Percentiles rank a stretch among this genome's conserved stretches.
These are phyloP conservation scores for Scedosporium minutisporum DNA, from an alignment of 2,329 filamentous ascomycete species.

Conservation along the genomic window DNA sequence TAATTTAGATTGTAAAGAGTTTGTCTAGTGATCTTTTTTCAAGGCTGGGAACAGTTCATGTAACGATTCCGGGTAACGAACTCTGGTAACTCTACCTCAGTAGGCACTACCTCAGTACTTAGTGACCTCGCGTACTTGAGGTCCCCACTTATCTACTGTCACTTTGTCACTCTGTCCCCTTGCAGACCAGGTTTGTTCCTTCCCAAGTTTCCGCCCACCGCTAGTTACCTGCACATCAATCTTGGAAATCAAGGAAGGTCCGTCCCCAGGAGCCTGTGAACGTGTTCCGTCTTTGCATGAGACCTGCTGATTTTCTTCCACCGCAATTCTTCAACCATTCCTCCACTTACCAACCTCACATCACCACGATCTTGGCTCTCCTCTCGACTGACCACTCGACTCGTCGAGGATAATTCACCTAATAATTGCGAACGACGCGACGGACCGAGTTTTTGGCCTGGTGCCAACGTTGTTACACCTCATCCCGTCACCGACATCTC, in stretches of 20 bases:
- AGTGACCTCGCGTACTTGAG: neutral
- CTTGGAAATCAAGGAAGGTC: neutral
- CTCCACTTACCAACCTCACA: neutral
- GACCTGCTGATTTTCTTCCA: neutral
- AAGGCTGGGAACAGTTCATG: too few species aligned
- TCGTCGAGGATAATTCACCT: neutral
- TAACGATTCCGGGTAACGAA: neutral
- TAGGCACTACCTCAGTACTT: too few species aligned
- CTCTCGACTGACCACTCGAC: neutral
- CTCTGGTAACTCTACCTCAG: neutral
- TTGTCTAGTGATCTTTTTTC: too few species aligned
- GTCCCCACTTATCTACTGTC: neutral
- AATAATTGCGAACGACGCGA: neutral
- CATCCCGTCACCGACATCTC: neutral
- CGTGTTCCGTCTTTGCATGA: neutral
- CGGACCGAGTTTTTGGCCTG: neutral
- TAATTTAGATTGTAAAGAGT: too few species aligned
- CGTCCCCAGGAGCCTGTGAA: neutral
- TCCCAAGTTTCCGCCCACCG: neutral
- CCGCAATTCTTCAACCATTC: neutral
- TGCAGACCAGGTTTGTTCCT: neutral
- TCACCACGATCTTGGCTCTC: neutral
- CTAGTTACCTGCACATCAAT: neutral
- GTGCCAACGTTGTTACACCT: neutral
- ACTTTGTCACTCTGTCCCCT: neutral